Evolutionary conservation across 768 basidiomycete genomes (phyloP).

Genomic region (Leccinum barrowsii): DNA sequence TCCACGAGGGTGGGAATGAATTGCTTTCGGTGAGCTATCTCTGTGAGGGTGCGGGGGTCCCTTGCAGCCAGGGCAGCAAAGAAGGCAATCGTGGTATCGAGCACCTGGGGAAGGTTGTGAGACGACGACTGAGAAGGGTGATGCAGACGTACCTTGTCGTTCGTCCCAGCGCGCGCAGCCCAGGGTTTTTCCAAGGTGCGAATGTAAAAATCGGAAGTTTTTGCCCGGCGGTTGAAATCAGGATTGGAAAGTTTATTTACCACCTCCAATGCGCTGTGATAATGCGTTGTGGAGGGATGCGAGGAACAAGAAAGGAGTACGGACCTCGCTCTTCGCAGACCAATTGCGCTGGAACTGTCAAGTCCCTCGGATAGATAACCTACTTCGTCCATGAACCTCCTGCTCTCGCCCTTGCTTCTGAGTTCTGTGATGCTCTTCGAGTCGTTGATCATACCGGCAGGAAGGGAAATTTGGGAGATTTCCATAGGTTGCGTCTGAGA

Average conservation of each 20-base stretch:
- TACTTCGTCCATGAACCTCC: constrained; percentile 79
- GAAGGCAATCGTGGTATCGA: constrained; percentile 60
- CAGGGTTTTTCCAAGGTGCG: constrained; percentile 67
- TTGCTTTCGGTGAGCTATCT: constrained; percentile 42
- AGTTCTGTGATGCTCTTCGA: constrained; percentile 79
- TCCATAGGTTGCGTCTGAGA: constrained; percentile 27
- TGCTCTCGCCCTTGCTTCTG: constrained; percentile 73
- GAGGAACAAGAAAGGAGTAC: neutral
- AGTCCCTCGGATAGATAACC: constrained; percentile 85
- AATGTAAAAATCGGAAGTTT: constrained; percentile 67
- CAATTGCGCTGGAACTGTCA: constrained; percentile 45
- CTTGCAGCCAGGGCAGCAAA: constrained; percentile 62
- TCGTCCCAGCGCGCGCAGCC: constrained; percentile 54
- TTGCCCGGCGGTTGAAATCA: constrained; percentile 78
- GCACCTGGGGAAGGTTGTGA: constrained; percentile 40
- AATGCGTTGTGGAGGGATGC: neutral
- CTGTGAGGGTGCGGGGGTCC: constrained; percentile 51
- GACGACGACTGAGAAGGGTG: neutral
- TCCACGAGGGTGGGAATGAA: constrained; percentile 43
- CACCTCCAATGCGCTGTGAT: constrained; percentile 68
- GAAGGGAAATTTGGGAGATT: constrained; percentile 40
- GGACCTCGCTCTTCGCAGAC: constrained; percentile 68
- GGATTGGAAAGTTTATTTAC: constrained; percentile 66
- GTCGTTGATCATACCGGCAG: constrained; percentile 65
- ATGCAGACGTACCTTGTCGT: constrained; percentile 48